phyloP scores from a whole-genome alignment of 352 stramenopile genomes.

The Phytophthora sansomeana region DNA sequence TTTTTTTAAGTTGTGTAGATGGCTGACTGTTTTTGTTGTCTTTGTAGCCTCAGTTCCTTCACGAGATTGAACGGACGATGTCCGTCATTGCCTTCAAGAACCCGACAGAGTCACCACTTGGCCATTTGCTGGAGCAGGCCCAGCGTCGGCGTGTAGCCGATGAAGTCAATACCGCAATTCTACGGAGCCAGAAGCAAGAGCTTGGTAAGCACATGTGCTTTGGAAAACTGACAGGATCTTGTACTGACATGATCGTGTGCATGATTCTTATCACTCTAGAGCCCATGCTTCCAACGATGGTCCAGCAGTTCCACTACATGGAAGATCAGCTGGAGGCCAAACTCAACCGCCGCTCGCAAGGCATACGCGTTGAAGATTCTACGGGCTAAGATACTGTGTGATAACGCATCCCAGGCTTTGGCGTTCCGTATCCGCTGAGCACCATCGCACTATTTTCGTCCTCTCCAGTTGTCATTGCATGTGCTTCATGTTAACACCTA shows the following conservation, averaged over 20 bases:
- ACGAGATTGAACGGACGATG: conserved; percentile 85
- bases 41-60: conserved; percentile 65
- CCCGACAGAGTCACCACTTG: conserved; percentile 61
- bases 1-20: neutral
- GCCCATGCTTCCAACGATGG: conserved; percentile 78
- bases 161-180: conserved; percentile 79
- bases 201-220: conserved; percentile 45
- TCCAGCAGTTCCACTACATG: conserved; percentile 83
- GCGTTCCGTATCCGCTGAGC: neutral
- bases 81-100: conserved; percentile 81
- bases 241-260: conserved; percentile 5
- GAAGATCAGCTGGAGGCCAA: conserved; percentile 76
- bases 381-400: conserved; percentile 26
- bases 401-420: conserved; percentile 5
- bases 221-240: neutral
- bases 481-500: conserved; percentile 14
- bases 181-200: conserved; percentile 79
- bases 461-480: conserved; percentile 37
- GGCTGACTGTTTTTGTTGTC: conserved; percentile 7
- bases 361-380: conserved; percentile 56
- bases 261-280: conserved; percentile 41
- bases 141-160: conserved; percentile 74
- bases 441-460: conserved; percentile 9
- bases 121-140: conserved; percentile 63
- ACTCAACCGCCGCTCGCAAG: conserved; percentile 57